Percentiles rank a stretch among this genome's conserved stretches.
Evolutionary conservation across 106 monocot genomes (phyloP).

Genomic region (Dendrobium catenatum): DNA sequence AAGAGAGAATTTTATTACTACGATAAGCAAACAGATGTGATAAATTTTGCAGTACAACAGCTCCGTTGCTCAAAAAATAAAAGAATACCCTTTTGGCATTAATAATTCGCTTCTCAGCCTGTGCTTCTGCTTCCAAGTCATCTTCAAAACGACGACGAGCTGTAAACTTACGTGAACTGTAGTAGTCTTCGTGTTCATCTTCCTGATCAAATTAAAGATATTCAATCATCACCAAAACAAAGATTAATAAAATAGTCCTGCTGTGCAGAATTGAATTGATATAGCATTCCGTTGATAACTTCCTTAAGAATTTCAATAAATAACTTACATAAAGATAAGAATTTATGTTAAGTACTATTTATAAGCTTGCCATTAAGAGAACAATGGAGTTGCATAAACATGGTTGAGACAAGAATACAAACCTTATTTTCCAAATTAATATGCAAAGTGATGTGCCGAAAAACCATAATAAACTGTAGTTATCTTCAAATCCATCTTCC

Average conservation of each 20-base stretch:
- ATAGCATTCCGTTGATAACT: background rate
- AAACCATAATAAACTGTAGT: too few species aligned
- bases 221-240: background rate
- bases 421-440: too few species aligned
- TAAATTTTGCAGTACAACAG: background rate
- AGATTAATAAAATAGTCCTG: background rate
- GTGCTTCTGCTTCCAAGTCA: constrained; percentile 74
- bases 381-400: background rate
- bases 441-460: too few species aligned
- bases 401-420: background rate
- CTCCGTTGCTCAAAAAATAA: background rate
- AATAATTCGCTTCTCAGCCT: constrained; percentile 75
- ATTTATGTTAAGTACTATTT: background rate
- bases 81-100: constrained; percentile 66
- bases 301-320: background rate
- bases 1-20: constrained; percentile 2
- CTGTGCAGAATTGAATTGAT: background rate
- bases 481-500: too few species aligned
- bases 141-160: constrained; percentile 63
- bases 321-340: background rate
- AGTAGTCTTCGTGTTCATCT: constrained; percentile 67
- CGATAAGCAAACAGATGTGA: constrained; percentile 1
- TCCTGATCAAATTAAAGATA: constrained; percentile 41
- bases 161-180: constrained; percentile 48
- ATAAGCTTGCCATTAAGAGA: background rate